Evolutionary conservation across 2,329 filamentous ascomycete species (phyloP).

Genomic region (Trichothecium sympodiale): DNA sequence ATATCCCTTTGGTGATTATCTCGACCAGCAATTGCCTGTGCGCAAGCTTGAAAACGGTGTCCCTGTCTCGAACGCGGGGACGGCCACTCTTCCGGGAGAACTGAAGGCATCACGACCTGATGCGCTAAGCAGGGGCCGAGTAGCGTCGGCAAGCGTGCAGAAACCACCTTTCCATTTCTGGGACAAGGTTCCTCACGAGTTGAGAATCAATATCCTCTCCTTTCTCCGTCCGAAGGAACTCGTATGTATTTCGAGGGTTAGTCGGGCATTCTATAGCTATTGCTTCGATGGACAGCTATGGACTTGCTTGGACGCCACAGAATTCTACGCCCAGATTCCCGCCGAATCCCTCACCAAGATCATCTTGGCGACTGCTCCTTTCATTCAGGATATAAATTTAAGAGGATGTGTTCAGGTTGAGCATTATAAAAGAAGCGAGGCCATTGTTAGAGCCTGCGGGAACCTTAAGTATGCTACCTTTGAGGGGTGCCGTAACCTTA

Average conservation of each 20-base stretch:
- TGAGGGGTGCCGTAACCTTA: slow-evolving; percentile 81
- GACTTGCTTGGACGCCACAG: slow-evolving; percentile 71
- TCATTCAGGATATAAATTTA: slow-evolving; percentile 82
- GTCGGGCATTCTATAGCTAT: slow-evolving; percentile 64
- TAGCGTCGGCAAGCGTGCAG: slow-evolving; percentile 7
- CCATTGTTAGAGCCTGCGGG: slow-evolving; percentile 70
- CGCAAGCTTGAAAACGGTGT: slow-evolving; percentile 43
- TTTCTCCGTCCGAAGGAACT: slow-evolving; percentile 73
- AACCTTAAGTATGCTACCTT: slow-evolving; percentile 83
- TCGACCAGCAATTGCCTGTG: slow-evolving; percentile 38
- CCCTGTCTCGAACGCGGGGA: slow-evolving; percentile 27
- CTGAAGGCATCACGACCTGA: slow-evolving; percentile 33
- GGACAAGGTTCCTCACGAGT: slow-evolving; percentile 70
- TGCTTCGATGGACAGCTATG: slow-evolving; percentile 95
- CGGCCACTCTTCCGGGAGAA: slow-evolving; percentile 53
- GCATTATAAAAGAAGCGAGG: slow-evolving; percentile 66
- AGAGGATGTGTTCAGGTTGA: slow-evolving; percentile 83
- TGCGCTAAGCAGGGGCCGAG: slow-evolving; percentile 10
- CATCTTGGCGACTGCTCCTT: slow-evolving; percentile 75
- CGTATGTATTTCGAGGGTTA: slow-evolving; percentile 66
- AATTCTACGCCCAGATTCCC: slow-evolving; percentile 81
- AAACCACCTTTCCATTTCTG: slow-evolving; percentile 55
- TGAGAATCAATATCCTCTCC: slow-evolving; percentile 66
- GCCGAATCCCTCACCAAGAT: slow-evolving; percentile 75
- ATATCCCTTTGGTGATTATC: slow-evolving; percentile 25